Conservation (phyloP, 305 asterid species). For the Fraxinus greggii region DNA sequence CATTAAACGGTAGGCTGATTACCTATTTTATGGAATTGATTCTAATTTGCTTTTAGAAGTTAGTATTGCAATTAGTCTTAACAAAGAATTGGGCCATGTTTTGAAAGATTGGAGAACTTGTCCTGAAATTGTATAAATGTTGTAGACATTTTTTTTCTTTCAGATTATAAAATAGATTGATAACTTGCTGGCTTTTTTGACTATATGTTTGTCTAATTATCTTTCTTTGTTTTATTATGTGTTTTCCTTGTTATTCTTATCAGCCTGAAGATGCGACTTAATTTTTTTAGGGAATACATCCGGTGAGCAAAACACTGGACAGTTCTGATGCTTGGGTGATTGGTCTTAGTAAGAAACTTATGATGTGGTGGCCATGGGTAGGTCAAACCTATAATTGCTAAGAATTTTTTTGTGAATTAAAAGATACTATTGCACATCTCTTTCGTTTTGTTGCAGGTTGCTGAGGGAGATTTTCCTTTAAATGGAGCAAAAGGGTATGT, state of each 20-base stretch:
- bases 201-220: not conserved
- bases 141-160: not conserved
- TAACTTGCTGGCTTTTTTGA: not conserved
- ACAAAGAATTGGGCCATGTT: not conserved
- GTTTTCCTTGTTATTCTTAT: not conserved
- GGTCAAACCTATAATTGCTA: constrained; percentile 26
- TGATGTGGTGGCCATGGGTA: constrained; percentile 95
- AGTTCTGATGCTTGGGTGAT: constrained; percentile 64
- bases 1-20: not conserved
- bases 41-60: not conserved
- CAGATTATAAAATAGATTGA: not conserved
- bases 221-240: not conserved
- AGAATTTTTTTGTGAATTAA: constrained; percentile 15
- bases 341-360: constrained; percentile 56
- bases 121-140: not conserved
- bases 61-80: not conserved
- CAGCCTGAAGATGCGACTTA: constrained; percentile 1
- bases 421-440: constrained; percentile 19
- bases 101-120: not conserved
- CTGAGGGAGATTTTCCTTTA: constrained; percentile 75
- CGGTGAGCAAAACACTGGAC: constrained; percentile 40
- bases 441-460: constrained; percentile 57
- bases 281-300: constrained; percentile 59
- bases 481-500: constrained; percentile 80
- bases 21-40: constrained; percentile 5